phyloP scores from a whole-genome alignment of 2,329 filamentous ascomycete genomes.

The Rutstroemia sp. region DNA sequence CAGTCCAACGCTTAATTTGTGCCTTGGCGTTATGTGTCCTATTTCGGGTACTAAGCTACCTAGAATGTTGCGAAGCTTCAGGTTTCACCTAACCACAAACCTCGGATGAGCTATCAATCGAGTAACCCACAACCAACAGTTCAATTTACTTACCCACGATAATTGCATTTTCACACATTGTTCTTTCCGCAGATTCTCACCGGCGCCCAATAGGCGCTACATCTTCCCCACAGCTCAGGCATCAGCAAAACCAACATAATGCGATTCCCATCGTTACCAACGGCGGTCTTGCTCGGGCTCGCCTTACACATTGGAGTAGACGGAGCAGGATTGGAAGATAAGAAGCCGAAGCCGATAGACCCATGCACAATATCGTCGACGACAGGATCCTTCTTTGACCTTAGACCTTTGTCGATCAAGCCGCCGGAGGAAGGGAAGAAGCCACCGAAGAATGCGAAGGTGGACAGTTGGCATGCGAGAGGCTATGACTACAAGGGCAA shows the following conservation, averaged over 20 bases:
- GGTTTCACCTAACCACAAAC: constrained; percentile 4
- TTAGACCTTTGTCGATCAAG: constrained; percentile 26
- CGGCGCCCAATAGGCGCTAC: background rate
- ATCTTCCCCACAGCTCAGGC: background rate
- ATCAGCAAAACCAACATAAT: constrained; percentile 14
- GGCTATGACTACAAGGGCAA: constrained; percentile 74
- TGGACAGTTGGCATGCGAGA: constrained; percentile 54
- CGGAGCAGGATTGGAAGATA: constrained; percentile 21
- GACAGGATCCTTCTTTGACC: constrained; percentile 28
- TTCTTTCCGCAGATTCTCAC: background rate
- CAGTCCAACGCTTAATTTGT: background rate
- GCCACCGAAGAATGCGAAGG: constrained; percentile 44
- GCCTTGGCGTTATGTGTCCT: constrained; percentile 9
- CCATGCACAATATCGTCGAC: constrained; percentile 28
- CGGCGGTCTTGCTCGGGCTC: constrained; percentile 22
- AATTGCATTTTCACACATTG: background rate
- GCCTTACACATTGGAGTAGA: constrained; percentile 20
- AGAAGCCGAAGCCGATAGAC: constrained; percentile 21
- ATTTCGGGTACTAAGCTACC: background rate
- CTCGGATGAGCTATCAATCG: background rate
- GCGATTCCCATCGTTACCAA: constrained; percentile 22
- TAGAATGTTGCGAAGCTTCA: constrained; percentile 1
- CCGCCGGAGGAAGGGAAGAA: constrained; percentile 29
- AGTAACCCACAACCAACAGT: background rate
- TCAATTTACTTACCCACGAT: background rate